Evolutionary conservation across 345 rosid species (phyloP).

Genomic region (Cochlearia excelsa): DNA sequence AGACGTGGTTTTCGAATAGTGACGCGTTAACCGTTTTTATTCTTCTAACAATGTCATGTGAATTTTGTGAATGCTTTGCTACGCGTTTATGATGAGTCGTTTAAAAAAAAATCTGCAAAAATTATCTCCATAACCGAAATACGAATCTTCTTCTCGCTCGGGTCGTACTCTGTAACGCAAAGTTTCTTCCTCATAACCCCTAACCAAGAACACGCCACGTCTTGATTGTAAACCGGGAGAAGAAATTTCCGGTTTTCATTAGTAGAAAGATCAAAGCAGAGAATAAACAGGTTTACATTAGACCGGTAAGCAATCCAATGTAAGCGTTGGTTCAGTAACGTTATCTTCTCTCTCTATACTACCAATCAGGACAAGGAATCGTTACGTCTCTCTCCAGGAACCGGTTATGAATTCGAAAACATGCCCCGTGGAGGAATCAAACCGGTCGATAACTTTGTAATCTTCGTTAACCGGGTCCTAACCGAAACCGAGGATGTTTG

Average conservation of each 20-base stretch:
- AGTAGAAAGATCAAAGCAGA: slow-evolving; percentile 26
- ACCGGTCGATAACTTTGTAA: slow-evolving; percentile 26
- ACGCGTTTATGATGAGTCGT: no score
- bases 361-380: slow-evolving; percentile 29
- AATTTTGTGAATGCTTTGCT: no score
- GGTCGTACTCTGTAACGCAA: slow-evolving; percentile 13
- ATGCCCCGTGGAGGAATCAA: slow-evolving; percentile 12
- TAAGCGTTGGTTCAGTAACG: slow-evolving; percentile 18
- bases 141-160: slow-evolving; percentile 11
- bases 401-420: slow-evolving; percentile 23
- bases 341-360: slow-evolving; percentile 28
- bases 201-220: slow-evolving; percentile 22
- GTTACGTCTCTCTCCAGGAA: slow-evolving; percentile 21
- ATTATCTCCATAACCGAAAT: slow-evolving; percentile 29
- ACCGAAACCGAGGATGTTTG: slow-evolving; percentile 31
- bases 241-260: slow-evolving; percentile 18
- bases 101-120: no score
- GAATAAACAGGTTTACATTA: slow-evolving; percentile 23
- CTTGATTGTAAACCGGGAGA: slow-evolving; percentile 20
- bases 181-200: slow-evolving; percentile 24
- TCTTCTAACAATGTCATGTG: no score
- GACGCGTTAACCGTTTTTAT: no score
- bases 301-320: slow-evolving; percentile 36
- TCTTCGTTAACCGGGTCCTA: slow-evolving; percentile 22
- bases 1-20: no score